These are phyloP conservation scores for Xylaria bambusicola DNA, from an alignment of 495 filamentous ascomycete species.

Conservation along the genomic window DNA sequence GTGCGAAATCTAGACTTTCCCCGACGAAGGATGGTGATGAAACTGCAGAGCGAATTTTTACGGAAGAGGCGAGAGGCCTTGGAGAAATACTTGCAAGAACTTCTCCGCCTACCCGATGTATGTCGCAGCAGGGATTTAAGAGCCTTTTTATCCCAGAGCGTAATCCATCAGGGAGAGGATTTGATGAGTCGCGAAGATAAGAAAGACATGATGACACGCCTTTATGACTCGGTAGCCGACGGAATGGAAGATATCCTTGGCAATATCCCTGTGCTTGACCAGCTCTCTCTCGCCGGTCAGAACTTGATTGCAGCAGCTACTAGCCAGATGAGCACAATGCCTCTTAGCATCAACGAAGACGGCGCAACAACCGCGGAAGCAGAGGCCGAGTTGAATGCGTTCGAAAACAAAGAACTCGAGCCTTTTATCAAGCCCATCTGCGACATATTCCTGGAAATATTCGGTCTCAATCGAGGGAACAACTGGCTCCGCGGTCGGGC, in stretches of 20 bases:
- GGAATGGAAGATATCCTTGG: conserved; percentile 98
- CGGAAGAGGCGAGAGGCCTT: conserved; percentile 82
- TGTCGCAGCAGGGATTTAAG: conserved; percentile 91
- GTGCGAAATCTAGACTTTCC: conserved; percentile 92
- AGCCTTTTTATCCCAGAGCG: conserved; percentile 88
- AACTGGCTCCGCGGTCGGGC: conserved; percentile 94
- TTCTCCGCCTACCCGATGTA: conserved; percentile 86
- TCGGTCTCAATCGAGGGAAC: conserved; percentile 90
- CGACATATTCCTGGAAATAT: conserved; percentile 94
- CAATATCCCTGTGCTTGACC: conserved; percentile 93
- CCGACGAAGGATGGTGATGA: conserved; percentile 88
- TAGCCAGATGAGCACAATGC: conserved; percentile 65
- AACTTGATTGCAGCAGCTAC: conserved; percentile 90
- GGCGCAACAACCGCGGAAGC: conserved; percentile 79
- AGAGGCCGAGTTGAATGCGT: conserved; percentile 91
- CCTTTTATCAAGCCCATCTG: conserved; percentile 99
- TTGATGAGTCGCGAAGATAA: conserved; percentile 58
- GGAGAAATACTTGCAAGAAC: conserved; percentile 80
- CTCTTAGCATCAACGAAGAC: conserved; percentile 45
- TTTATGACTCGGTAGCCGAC: conserved; percentile 95
- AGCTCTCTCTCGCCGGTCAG: conserved; percentile 88
- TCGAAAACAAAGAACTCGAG: conserved; percentile 84
- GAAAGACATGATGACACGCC: conserved; percentile 87
- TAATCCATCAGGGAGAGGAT: conserved; percentile 62
- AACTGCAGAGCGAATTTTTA: conserved; percentile 91